Conservation (phyloP, 2,329 filamentous ascomycete species). For the Colletotrichum nymphaeae region DNA sequence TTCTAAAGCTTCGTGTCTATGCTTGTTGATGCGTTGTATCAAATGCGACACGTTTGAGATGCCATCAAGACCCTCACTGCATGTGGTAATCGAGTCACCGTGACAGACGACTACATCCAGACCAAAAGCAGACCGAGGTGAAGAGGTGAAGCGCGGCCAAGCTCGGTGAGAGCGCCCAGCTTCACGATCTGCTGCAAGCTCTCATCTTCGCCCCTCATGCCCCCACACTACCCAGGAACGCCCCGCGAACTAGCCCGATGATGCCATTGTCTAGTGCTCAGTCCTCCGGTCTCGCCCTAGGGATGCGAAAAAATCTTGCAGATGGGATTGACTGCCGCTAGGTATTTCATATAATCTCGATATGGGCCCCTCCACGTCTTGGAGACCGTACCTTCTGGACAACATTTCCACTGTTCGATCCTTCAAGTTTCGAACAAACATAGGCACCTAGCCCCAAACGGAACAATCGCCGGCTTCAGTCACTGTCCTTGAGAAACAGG, state of each 20-base stretch:
- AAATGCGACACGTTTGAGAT: too few species aligned
- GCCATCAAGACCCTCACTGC: too few species aligned
- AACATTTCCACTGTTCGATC: neutral
- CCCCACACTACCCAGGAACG: conserved; percentile 18
- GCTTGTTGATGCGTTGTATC: neutral
- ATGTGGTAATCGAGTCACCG: neutral
- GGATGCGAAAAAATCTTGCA: conserved; percentile 1
- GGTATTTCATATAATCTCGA: neutral
- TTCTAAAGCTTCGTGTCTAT: neutral
- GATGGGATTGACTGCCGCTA: neutral
- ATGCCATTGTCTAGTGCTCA: conserved; percentile 16
- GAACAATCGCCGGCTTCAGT: neutral
- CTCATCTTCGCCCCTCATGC: neutral
- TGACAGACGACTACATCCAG: neutral
- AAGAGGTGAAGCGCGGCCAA: neutral
- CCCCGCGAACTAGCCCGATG: conserved; percentile 26
- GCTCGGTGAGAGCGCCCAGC: neutral
- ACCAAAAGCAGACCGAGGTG: conserved; percentile 5
- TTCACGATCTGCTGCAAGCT: neutral
- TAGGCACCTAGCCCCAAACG: neutral
- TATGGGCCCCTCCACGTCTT: conserved; percentile 2
- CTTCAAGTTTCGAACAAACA: neutral
- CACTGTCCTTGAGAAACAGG: neutral
- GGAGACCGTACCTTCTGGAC: neutral
- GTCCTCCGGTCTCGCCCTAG: conserved; percentile 29